These are phyloP conservation scores for Neolentinus lepideus DNA, from an alignment of 1,284 basidiomycete genomes.

Conservation along the genomic window DNA sequence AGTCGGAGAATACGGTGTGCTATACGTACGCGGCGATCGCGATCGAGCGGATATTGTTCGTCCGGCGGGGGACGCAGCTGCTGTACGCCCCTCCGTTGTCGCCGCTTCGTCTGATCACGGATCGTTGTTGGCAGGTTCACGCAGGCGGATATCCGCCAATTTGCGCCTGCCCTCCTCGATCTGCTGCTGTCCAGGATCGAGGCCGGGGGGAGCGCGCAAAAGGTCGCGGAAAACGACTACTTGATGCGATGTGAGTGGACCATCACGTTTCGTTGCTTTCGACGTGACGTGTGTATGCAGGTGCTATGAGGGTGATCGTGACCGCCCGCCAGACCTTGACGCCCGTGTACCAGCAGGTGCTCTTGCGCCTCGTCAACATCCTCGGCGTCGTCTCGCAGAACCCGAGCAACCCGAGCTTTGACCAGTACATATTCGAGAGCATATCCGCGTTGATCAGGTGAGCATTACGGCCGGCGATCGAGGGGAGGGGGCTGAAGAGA, in stretches of 20 bases:
- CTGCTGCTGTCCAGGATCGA: conserved; percentile 82
- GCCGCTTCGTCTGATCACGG: too few species aligned
- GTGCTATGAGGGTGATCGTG: conserved; percentile 89
- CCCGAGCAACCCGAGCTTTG: conserved; percentile 95
- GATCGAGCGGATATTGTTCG: conserved; percentile 84
- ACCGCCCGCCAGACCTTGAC: conserved; percentile 79
- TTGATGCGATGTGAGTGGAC: conserved; percentile 84
- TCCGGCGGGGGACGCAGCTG: conserved; percentile 69
- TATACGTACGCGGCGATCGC: conserved; percentile 90
- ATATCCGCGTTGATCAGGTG: conserved; percentile 88
- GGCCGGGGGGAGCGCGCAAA: conserved; percentile 79
- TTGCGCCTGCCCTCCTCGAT: conserved; percentile 71
- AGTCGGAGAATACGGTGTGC: conserved; percentile 76
- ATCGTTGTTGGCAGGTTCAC: conserved; percentile 54
- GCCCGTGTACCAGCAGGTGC: conserved; percentile 59
- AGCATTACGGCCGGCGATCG: conserved; percentile 9
- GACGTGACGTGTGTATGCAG: conserved; percentile 29
- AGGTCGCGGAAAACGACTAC: conserved; percentile 97
- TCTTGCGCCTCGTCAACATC: conserved; percentile 76
- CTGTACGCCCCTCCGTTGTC: too few species aligned
- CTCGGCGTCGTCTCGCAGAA: conserved; percentile 89
- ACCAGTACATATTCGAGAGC: conserved; percentile 96
- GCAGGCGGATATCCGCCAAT: conserved; percentile 80
- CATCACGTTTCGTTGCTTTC: conserved; percentile 1
- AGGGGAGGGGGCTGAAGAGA: conserved; percentile 5